A percentile compares a stretch with the other conserved stretches of the same genome.
phyloP scores from a whole-genome alignment of 139 green algal genomes.

The Raphidocelis subcapitata region DNA sequence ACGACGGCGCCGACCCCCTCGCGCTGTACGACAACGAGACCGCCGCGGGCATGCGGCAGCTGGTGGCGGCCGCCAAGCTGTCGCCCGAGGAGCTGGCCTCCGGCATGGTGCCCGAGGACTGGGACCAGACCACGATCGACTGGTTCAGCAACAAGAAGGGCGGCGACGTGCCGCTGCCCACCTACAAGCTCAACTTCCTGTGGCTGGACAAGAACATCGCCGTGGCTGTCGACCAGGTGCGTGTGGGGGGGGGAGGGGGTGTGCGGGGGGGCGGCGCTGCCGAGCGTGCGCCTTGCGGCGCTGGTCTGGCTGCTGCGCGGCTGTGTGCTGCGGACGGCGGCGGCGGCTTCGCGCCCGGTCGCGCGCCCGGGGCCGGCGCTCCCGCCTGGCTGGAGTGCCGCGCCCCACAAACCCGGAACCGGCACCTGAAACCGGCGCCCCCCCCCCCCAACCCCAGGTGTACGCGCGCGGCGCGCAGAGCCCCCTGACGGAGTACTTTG shows the following conservation, averaged over 20 bases:
- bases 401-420: no score
- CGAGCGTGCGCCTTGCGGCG: background rate
- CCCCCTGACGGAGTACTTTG: constrained; percentile 91
- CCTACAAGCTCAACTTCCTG: constrained; percentile 81
- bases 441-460: constrained; percentile 9
- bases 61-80: constrained; percentile 21
- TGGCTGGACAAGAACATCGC: constrained; percentile 90
- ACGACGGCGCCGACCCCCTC: no score
- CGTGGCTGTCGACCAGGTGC: constrained; percentile 86
- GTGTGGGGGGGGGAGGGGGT: background rate
- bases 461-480: constrained; percentile 51
- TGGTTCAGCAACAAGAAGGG: constrained; percentile 52
- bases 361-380: no score
- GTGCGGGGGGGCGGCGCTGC: background rate
- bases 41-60: background rate
- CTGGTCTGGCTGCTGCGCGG: no score
- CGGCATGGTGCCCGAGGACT: constrained; percentile 39
- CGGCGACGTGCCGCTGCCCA: constrained; percentile 46
- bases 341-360: background rate
- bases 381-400: no score
- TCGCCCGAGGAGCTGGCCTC: constrained; percentile 21
- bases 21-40: no score
- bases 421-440: background rate
- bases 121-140: constrained; percentile 51
- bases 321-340: background rate